phyloP scores from a whole-genome alignment of 176 grass and related monocot genomes.

The Triticum dicoccoides region DNA sequence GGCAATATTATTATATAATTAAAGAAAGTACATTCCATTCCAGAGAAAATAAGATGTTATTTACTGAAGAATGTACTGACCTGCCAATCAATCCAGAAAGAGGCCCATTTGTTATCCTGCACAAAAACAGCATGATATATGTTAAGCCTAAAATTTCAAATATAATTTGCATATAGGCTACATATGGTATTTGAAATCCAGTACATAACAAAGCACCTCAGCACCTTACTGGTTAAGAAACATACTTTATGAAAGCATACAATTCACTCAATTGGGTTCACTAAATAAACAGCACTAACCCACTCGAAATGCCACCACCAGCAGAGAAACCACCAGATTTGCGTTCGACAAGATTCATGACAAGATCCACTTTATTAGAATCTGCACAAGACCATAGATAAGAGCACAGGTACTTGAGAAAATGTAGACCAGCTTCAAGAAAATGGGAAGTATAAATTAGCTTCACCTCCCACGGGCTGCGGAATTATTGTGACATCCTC shows the following conservation, averaged over 20 bases:
- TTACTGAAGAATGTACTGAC: slow-evolving; percentile 39
- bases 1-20: neutral
- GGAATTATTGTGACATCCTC: slow-evolving; percentile 96
- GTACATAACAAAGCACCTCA: neutral
- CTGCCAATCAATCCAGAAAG: slow-evolving; percentile 98
- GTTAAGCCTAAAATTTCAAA: neutral
- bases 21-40: neutral
- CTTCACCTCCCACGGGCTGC: slow-evolving; percentile 74
- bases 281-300: slow-evolving; percentile 43
- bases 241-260: slow-evolving; percentile 5
- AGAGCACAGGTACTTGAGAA: neutral
- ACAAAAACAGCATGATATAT: slow-evolving; percentile 23
- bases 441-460: slow-evolving; percentile 34
- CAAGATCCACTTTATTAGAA: slow-evolving; percentile 90
- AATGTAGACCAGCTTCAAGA: neutral
- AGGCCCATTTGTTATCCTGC: slow-evolving; percentile 96
- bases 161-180: neutral
- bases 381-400: slow-evolving; percentile 56
- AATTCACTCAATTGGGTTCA: slow-evolving; percentile 1
- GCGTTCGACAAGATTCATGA: slow-evolving; percentile 99
- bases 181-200: neutral
- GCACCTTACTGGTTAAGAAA: neutral
- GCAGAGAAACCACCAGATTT: slow-evolving; percentile 98
- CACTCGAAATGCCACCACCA: slow-evolving; percentile 97
- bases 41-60: neutral